Base-by-base conservation (phyloP, 1,284 basidiomycete species). In the Sutorius eximius region DNA sequence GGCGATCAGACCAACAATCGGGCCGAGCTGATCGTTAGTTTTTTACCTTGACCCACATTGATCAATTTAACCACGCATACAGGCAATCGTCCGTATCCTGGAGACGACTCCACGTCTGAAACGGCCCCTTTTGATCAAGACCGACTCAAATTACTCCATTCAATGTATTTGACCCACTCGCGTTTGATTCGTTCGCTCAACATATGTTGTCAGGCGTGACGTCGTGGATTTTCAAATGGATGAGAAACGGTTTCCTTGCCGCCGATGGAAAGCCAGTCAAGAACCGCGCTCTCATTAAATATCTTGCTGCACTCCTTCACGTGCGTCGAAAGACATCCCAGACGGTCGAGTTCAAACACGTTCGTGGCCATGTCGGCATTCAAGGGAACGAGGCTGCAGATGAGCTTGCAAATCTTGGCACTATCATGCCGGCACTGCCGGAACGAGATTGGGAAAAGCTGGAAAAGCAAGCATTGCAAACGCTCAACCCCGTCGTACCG, bases 1-100 rank as follows among this genome's bases (percentile, higher is more conserved):
- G 93, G 93, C 2, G 74, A 73, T 44, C 93, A 95, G 67, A 95
- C 92, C 0, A 95, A 95, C 67, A 95, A 95, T 59, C 78, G 91
- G 13, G 93, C 91, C 3, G 93, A 95, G 68, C 77, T 95, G 29
- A 85, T 91, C 59, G 91, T 89, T 56, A 59, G 83, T 16, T 37
- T 33, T 34, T 44, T 44, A 46, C 34, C 38, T 40, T 41, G n/a
- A 22, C 32, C 32, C 37, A 20, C 40, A 29, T 50, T 27, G 45
- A 7, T 37, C 15, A 22, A 18, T 45, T 65, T 65, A 16, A 60
- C 20, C 5, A 27, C 37, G 29, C 47, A 55, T 55, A 27, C 61
- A 92, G 88, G 91, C 90, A 3, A 88, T 94, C 58, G 73, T 86
- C 16, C 84, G 89, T 12, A 78, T 86, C 18, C 75, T 94, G 6